Conservation (phyloP, 495 filamentous ascomycete species). For the Usnea hakonensis region DNA sequence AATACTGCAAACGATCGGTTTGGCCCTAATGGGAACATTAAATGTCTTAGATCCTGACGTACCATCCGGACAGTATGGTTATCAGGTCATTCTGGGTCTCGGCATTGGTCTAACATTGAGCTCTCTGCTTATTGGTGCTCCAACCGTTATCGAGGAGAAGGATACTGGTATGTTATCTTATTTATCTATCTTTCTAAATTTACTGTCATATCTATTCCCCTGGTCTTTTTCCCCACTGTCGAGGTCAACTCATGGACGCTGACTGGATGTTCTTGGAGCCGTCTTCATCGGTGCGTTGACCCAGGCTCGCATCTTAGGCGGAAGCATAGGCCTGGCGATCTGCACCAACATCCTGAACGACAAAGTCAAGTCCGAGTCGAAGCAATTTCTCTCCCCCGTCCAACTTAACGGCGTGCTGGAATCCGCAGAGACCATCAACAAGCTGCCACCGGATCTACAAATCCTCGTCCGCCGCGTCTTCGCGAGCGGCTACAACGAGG, state of each 20-base stretch:
- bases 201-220: not conserved
- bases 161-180: constrained; percentile 19
- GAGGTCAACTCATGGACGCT: too few relatives aligned
- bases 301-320: constrained; percentile 26
- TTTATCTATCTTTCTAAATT: not conserved
- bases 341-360: constrained; percentile 25
- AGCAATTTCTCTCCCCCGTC: not conserved
- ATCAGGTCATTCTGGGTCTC: constrained; percentile 46
- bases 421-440: constrained; percentile 15
- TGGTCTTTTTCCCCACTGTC: too few relatives aligned
- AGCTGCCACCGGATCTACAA: constrained; percentile 14
- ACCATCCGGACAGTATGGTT: constrained; percentile 39
- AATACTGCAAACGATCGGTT: constrained; percentile 41
- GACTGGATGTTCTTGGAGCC: not conserved
- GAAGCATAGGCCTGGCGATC: constrained; percentile 28
- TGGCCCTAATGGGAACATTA: constrained; percentile 39
- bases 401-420: constrained; percentile 21
- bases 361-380: constrained; percentile 19
- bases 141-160: constrained; percentile 35
- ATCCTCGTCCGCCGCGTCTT: constrained; percentile 21
- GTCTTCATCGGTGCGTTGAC: constrained; percentile 24
- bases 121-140: constrained; percentile 44
- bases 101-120: constrained; percentile 45
- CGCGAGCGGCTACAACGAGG: constrained; percentile 25
- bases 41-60: constrained; percentile 18